phyloP scores from a whole-genome alignment of 1,284 basidiomycete genomes.

The Amylostereum areolatum region DNA sequence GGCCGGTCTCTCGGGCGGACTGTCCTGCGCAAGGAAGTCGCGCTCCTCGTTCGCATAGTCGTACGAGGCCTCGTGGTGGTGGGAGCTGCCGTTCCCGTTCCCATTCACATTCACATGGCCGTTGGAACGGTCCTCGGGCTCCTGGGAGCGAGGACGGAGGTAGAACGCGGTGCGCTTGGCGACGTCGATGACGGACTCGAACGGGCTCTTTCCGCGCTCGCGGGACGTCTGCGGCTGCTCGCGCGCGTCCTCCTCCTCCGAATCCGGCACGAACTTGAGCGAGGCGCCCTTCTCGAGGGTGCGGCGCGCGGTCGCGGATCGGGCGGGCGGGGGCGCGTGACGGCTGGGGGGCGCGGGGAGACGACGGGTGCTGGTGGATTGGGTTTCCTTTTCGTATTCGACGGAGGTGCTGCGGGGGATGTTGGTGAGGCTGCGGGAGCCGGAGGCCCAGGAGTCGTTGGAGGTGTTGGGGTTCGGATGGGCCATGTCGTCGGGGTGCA shows the following conservation, averaged over 20 bases:
- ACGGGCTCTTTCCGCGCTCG: conserved; percentile 55
- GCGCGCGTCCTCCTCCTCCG: conserved; percentile 50
- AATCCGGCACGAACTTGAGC: conserved; percentile 51
- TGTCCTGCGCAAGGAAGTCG: conserved; percentile 35
- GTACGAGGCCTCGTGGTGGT: conserved; percentile 42
- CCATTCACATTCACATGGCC: neutral
- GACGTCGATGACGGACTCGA: conserved; percentile 49
- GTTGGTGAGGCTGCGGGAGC: conserved; percentile 37
- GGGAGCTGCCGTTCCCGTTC: conserved; percentile 21
- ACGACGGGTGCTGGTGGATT: conserved; percentile 44
- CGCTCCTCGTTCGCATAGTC: conserved; percentile 73
- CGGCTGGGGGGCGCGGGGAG: conserved; percentile 51
- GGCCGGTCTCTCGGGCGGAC: conserved; percentile 16
- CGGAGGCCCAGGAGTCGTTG: conserved; percentile 62
- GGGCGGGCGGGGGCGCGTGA: conserved; percentile 24
- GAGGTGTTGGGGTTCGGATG: conserved; percentile 30
- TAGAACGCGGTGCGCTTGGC: conserved; percentile 54
- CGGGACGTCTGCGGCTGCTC: conserved; percentile 12
- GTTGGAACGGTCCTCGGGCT: conserved; percentile 29
- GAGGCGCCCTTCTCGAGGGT: conserved; percentile 48
- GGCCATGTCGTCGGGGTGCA: conserved; percentile 36
- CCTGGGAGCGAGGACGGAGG: conserved; percentile 50
- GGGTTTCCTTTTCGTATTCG: conserved; percentile 67
- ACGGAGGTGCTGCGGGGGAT: conserved; percentile 69
- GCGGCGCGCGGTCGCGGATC: conserved; percentile 23